Base-by-base conservation (phyloP, 345 rosid genomes). In the Corchorus olitorius region DNA sequence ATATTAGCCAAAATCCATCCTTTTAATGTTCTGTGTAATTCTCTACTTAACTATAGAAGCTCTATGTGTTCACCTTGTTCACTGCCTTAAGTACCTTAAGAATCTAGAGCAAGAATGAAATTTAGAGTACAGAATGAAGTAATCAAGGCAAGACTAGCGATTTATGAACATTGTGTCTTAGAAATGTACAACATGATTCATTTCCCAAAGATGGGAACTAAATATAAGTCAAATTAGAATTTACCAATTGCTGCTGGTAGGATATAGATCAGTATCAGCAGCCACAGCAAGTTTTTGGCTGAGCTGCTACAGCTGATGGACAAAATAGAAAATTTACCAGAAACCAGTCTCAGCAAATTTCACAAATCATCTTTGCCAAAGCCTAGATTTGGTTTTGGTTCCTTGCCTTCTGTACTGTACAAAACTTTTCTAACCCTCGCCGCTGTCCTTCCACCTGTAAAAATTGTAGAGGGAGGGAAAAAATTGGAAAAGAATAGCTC, bases 371-470 rank as follows among this genome's bases (percentile, higher is more conserved):
- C 45, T 70, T 70, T 33, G 53, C 33, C 4, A 72, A 72, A 43
- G 35, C 43, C 75, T 72, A 33, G 75, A 46, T 6, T 60, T 61
- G 58, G 63, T 20, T 55, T 37, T 39, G 63, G 50, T 19, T 56
- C n/a, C 75, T 64, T 52, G 13, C 64, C 75, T n/a, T 39, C 75
- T 71, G 63, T 73, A 73, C 76, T 71, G 63, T 73, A 73, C 76
- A 73, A 16, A 70, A 52, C 45, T 15, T 49, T 27, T 70, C 8
- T 27, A 43, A 14, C 7, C 66, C 65, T 54, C 64, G 12, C 66
- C 65, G 14, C 33, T 41, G 37, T 59, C 64, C 66, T 73, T 73
- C 39, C 14, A 73, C 39, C 54, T 41, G 14, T 41, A 59, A 43
- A 71, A 73, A 41, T 14, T 56, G 27, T 59, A 37, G 53, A 55